Evolutionary conservation across 108 stramenopile genomes (phyloP).

Genomic region (Seminavis robusta): DNA sequence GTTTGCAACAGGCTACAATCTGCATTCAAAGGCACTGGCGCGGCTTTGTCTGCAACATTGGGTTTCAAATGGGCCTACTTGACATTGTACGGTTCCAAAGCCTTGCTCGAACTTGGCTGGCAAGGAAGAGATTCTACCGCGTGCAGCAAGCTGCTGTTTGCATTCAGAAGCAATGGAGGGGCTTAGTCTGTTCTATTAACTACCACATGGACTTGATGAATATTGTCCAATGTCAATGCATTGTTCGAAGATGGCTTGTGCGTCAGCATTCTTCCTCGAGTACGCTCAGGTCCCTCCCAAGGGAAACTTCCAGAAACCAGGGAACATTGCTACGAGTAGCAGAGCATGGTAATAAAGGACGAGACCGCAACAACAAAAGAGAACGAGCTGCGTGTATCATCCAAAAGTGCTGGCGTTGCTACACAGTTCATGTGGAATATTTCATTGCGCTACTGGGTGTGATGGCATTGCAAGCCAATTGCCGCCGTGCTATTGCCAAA

Average conservation of each 20-base stretch:
- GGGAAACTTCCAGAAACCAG: too few species aligned
- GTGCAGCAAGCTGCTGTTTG: not conserved
- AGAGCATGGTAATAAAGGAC: too few species aligned
- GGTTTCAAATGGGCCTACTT: not conserved
- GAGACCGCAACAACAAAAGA: too few species aligned
- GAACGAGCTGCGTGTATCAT: slow-evolving; percentile 39
- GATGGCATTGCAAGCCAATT: slow-evolving; percentile 40
- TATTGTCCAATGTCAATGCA: slow-evolving; percentile 30
- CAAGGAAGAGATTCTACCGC: not conserved
- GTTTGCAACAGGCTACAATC: not conserved
- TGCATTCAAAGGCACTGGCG: not conserved
- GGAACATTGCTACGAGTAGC: too few species aligned
- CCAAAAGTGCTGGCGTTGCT: slow-evolving; percentile 66
- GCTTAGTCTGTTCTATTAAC: slow-evolving; percentile 18
- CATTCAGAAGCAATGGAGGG: slow-evolving; percentile 5
- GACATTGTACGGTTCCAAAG: not conserved
- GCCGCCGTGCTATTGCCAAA: slow-evolving; percentile 8
- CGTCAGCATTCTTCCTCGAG: too few species aligned
- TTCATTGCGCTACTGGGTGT: slow-evolving; percentile 33
- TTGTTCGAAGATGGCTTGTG: slow-evolving; percentile 19
- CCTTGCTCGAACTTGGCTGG: not conserved
- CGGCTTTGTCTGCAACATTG: not conserved
- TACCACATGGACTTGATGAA: slow-evolving; percentile 39
- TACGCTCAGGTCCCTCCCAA: too few species aligned
- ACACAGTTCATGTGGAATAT: slow-evolving; percentile 46